Base-by-base conservation (phyloP, 2,329 filamentous ascomycete genomes). In the Colletotrichum salicis region DNA sequence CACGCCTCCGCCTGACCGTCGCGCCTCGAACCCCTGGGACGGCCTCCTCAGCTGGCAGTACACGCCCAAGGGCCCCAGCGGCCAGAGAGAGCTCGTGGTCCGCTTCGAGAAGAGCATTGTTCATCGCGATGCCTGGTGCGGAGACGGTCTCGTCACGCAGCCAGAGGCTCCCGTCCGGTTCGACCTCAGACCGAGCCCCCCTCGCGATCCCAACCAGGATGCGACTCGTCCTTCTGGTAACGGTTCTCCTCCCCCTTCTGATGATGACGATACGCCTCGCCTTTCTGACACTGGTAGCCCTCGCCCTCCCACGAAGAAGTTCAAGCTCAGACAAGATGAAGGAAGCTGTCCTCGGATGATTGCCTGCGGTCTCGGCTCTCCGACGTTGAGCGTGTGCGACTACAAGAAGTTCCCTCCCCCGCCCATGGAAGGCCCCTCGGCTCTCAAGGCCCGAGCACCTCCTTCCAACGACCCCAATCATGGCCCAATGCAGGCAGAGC, bases 121-220 rank as follows among this genome's bases (percentile, higher is more conserved):
- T 73, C 87, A 85, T 11, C 37, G 63, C 0, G 57, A 63, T 13
- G 52, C 27, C 1, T 76, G 74, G 74, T 76, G 74, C 15, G 48
- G 61, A 3, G 64, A 54, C 11, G 62, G 56, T 45, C 64, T 33
- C 5, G n/a, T 22, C 0, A 27, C 15, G 4, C 41, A 48, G 8
- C 27, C 63, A 0, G 37, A 35, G n/a, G 63, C 37, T 3, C 63
- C 54, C 31, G 13, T 37, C 64, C 64, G 51, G 41, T 48, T 65
- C 4, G 63, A 41, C 10, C 57, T 67, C 19, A 48, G 29, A 29
- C 59, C 59, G 45, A 62, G 33, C 3, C 11, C 45, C 3, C 41
- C 45, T 22, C 27, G 19, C 11, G 13, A 10, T 52, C 22, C 52
- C 11, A 22, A 55, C 3, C 22, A 27, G 22, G 52, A 24, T 7